A percentile compares a stretch with the other conserved stretches of the same genome.
phyloP scores from a whole-genome alignment of 768 basidiomycete species.

The Stropharia rugosoannulata region DNA sequence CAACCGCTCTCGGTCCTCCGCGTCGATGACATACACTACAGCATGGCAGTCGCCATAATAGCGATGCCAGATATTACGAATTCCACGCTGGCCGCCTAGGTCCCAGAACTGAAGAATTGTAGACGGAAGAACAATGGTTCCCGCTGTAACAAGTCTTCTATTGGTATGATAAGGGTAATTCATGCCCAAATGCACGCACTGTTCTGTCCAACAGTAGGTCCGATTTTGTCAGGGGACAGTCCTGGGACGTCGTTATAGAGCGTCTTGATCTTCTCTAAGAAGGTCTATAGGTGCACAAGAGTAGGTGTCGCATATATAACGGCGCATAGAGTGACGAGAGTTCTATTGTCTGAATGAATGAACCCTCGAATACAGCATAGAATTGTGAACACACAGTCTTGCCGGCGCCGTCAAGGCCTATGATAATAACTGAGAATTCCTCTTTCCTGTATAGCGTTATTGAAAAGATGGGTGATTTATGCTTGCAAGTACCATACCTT shows the following conservation, averaged over 20 bases:
- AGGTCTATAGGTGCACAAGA: slow-evolving; percentile 50
- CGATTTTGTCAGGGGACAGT: slow-evolving; percentile 90
- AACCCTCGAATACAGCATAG: slow-evolving; percentile 1
- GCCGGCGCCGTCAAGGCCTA: slow-evolving; percentile 90
- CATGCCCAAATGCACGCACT: slow-evolving; percentile 50
- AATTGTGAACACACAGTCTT: slow-evolving; percentile 65
- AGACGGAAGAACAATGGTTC: slow-evolving; percentile 89
- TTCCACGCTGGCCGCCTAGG: slow-evolving; percentile 91
- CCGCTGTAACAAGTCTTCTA: slow-evolving; percentile 50
- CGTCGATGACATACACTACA: slow-evolving; percentile 93
- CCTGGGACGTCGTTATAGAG: slow-evolving; percentile 86
- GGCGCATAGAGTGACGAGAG: neutral
- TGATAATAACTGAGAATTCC: slow-evolving; percentile 93
- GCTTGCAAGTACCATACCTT: slow-evolving; percentile 39
- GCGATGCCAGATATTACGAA: slow-evolving; percentile 89
- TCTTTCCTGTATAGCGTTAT: slow-evolving; percentile 54
- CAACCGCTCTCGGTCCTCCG: slow-evolving; percentile 84
- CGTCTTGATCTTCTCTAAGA: slow-evolving; percentile 93
- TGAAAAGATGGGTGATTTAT: neutral
- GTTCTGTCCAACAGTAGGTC: slow-evolving; percentile 96
- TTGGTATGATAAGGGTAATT: neutral
- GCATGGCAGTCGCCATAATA: slow-evolving; percentile 99
- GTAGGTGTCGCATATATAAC: neutral
- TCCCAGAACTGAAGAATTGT: slow-evolving; percentile 98
- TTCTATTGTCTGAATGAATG: slow-evolving; percentile 12